A percentile compares a stretch with the other conserved stretches of the same genome.
Evolutionary conservation across 176 grass and related monocot genomes (phyloP).

Genomic region (Musa acuminata): DNA sequence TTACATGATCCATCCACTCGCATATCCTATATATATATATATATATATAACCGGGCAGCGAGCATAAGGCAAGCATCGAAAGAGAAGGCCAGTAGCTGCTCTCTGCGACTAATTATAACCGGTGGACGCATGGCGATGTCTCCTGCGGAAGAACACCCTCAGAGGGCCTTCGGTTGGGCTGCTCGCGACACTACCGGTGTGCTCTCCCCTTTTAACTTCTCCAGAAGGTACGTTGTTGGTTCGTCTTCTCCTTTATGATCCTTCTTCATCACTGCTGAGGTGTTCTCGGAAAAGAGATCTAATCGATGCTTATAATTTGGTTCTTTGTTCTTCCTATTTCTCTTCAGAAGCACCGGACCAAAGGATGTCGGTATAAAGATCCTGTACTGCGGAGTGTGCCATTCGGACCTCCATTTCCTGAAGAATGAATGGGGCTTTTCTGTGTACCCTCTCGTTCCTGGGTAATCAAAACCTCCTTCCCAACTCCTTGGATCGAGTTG

Average conservation of each 20-base stretch:
- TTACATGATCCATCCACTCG: too few relatives aligned
- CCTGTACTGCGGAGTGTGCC: conserved; percentile 70
- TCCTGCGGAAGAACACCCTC: background rate
- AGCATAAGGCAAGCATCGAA: too few relatives aligned
- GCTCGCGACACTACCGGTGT: background rate
- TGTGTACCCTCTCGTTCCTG: conserved; percentile 47
- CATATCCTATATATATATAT: too few relatives aligned
- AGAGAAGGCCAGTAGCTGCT: too few relatives aligned
- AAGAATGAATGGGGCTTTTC: conserved; percentile 60
- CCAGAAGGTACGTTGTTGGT: background rate
- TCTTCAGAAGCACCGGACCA: conserved; percentile 45
- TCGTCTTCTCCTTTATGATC: background rate
- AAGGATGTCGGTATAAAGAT: conserved; percentile 71
- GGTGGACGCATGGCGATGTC: background rate
- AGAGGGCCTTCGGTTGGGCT: background rate
- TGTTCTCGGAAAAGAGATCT: too few relatives aligned
- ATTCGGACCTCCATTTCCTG: conserved; percentile 62
- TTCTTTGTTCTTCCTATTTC: background rate
- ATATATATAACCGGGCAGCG: too few relatives aligned
- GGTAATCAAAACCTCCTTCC: conserved; percentile 18
- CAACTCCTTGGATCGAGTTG: too few relatives aligned
- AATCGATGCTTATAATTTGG: too few relatives aligned
- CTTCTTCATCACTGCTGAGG: too few relatives aligned
- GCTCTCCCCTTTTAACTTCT: background rate
- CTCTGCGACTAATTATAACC: too few relatives aligned